Percentiles rank a stretch among this genome's conserved stretches.
phyloP scores from a whole-genome alignment of 208 protist species.

The Acanthamoeba royreba region DNA sequence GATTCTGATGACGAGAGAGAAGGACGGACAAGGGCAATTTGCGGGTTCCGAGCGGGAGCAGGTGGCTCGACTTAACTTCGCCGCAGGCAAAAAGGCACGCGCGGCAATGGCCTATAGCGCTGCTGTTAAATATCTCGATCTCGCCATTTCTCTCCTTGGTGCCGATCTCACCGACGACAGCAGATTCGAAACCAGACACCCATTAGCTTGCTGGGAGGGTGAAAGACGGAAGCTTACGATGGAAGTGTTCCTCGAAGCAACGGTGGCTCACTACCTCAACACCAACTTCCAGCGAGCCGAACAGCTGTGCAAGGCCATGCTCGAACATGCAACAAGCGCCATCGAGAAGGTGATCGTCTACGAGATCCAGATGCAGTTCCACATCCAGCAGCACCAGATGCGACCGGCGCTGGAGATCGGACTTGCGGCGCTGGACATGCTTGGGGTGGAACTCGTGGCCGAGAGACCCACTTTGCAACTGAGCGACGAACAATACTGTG shows the following conservation, averaged over 20 bases:
- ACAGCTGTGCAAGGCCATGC: conserved; percentile 19
- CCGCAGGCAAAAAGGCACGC: neutral
- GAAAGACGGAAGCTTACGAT: neutral
- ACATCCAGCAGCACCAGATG: conserved; percentile 45
- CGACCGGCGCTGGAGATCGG: conserved; percentile 17
- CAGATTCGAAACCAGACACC: neutral
- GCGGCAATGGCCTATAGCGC: conserved; percentile 17
- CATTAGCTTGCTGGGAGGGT: neutral
- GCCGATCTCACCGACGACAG: neutral
- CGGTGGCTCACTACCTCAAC: neutral
- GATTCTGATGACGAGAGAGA: neutral
- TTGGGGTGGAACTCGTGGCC: neutral
- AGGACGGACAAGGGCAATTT: neutral
- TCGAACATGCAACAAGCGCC: neutral
- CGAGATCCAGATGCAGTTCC: conserved; percentile 47
- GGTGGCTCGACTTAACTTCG: conserved; percentile 3
- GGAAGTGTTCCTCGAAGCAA: conserved; percentile 24
- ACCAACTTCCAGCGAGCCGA: neutral
- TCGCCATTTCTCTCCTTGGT: neutral
- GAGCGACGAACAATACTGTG: conserved; percentile 27
- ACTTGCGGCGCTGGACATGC: conserved; percentile 2
- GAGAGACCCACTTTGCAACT: neutral
- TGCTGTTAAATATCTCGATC: conserved; percentile 16
- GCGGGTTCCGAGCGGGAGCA: neutral
- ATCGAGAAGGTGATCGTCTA: neutral